Conservation (phyloP, 805 yeast species). For the Candida germanica region DNA sequence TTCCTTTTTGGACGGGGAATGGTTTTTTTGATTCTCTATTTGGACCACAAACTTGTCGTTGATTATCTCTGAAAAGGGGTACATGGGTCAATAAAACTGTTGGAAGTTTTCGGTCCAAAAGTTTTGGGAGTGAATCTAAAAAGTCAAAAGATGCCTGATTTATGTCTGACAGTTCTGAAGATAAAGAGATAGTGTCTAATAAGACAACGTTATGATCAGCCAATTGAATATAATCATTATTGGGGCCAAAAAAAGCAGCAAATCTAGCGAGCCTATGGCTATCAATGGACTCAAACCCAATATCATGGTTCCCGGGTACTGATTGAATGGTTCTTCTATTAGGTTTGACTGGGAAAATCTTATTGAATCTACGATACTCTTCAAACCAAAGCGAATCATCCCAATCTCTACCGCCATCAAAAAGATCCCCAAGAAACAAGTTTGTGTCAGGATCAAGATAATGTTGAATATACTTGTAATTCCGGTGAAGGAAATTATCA, state of each 20-base stretch:
- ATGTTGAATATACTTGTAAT: constrained; percentile 59
- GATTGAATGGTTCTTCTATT: constrained; percentile 36
- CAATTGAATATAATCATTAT: constrained; percentile 51
- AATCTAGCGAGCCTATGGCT: constrained; percentile 60
- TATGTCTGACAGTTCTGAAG: constrained; percentile 51
- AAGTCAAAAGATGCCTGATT: constrained; percentile 53
- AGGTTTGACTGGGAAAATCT: constrained; percentile 59
- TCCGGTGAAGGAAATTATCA: constrained; percentile 78
- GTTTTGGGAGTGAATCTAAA: constrained; percentile 33
- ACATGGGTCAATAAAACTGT: constrained; percentile 80
- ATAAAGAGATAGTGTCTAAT: constrained; percentile 77
- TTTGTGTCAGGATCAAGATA: constrained; percentile 70
- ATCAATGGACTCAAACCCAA: constrained; percentile 83
- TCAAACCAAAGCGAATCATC: constrained; percentile 58
- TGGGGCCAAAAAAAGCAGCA: constrained; percentile 67
- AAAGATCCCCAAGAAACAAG: constrained; percentile 83
- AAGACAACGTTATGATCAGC: constrained; percentile 72
- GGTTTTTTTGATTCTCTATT: constrained; percentile 60
- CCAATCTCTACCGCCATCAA: constrained; percentile 95
- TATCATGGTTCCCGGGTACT: constrained; percentile 92
- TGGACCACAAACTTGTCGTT: constrained; percentile 67
- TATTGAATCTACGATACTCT: constrained; percentile 67
- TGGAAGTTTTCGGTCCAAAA: constrained; percentile 41
- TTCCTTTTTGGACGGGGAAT: constrained; percentile 72
- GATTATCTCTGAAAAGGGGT: constrained; percentile 73